Percentiles rank a stretch among this genome's conserved stretches.
Conservation (phyloP, 2,329 filamentous ascomycete genomes). For the Lojkania enalia region DNA sequence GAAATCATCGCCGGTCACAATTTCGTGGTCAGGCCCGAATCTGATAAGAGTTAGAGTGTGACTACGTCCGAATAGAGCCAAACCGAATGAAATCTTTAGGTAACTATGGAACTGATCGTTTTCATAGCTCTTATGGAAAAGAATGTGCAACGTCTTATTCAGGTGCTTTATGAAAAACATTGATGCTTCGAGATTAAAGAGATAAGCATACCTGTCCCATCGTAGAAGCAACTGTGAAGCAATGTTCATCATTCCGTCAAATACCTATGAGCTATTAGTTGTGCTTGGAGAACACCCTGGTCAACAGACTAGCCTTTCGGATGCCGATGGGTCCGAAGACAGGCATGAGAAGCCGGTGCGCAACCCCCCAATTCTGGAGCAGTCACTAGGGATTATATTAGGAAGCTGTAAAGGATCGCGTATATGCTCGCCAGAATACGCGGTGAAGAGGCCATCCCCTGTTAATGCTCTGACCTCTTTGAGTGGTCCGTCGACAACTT, state of each 20-base stretch:
- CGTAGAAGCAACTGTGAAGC: slow-evolving; percentile 39
- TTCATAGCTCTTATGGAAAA: too few relatives aligned
- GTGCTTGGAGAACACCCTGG: background rate
- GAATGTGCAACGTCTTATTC: too few relatives aligned
- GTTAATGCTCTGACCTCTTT: slow-evolving; percentile 13
- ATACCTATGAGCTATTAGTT: slow-evolving; percentile 38
- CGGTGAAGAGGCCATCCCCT: slow-evolving; percentile 20
- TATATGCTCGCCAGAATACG: slow-evolving; percentile 16
- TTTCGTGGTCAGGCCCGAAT: slow-evolving; percentile 58
- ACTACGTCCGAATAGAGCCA: too few relatives aligned
- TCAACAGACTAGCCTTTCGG: slow-evolving; percentile 28
- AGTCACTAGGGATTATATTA: background rate
- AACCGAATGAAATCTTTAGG: too few relatives aligned
- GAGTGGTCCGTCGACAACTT: slow-evolving; percentile 9
- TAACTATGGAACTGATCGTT: too few relatives aligned
- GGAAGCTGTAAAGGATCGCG: background rate
- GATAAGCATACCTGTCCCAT: slow-evolving; percentile 26
- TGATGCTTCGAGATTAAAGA: too few relatives aligned
- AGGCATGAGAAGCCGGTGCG: slow-evolving; percentile 51
- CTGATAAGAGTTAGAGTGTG: background rate
- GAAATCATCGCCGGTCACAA: slow-evolving; percentile 68
- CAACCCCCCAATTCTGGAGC: slow-evolving; percentile 20
- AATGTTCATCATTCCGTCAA: slow-evolving; percentile 36
- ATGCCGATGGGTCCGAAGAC: slow-evolving; percentile 53
- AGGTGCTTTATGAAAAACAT: too few relatives aligned